phyloP scores from a whole-genome alignment of 352 stramenopile genomes.

The Pythium guiyangense region DNA sequence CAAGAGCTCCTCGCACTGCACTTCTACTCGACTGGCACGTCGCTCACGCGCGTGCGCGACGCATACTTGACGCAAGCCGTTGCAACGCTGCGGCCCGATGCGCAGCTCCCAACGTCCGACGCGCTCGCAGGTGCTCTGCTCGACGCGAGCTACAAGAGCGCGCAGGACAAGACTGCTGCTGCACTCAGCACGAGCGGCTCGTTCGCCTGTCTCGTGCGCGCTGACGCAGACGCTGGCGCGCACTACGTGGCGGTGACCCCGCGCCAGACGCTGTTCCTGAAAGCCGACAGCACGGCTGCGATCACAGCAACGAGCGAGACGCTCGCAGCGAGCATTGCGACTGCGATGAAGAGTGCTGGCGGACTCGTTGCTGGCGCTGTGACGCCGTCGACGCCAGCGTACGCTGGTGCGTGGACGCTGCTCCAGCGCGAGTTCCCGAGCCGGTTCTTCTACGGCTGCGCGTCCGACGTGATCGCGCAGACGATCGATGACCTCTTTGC shows the following conservation, averaged over 20 bases:
- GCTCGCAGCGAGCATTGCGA: neutral
- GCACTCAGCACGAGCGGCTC: neutral
- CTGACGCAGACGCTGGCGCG: neutral
- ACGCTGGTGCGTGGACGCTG: slow-evolving; percentile 1
- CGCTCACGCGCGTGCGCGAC: slow-evolving; percentile 2
- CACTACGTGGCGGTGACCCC: neutral
- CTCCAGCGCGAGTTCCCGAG: neutral
- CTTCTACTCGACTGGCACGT: neutral
- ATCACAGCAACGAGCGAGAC: neutral
- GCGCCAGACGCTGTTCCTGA: slow-evolving; percentile 3
- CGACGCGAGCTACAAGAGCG: neutral
- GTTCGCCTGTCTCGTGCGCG: neutral
- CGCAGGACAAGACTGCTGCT: neutral
- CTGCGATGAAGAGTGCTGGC: neutral
- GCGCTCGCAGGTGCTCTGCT: neutral
- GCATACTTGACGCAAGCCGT: slow-evolving; percentile 1
- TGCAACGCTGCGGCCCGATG: neutral
- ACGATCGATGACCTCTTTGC: slow-evolving; percentile 1
- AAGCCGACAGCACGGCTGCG: neutral
- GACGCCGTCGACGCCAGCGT: neutral
- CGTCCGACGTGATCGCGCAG: neutral
- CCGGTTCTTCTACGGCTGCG: slow-evolving; percentile 4
- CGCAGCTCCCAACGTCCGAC: slow-evolving; percentile 1
- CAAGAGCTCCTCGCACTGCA: slow-evolving; percentile 3
- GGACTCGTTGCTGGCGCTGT: neutral